A percentile compares a stretch with the other conserved stretches of the same genome.
phyloP scores from a whole-genome alignment of 2,329 filamentous ascomycete genomes.

The Calonectria ilicicola region DNA sequence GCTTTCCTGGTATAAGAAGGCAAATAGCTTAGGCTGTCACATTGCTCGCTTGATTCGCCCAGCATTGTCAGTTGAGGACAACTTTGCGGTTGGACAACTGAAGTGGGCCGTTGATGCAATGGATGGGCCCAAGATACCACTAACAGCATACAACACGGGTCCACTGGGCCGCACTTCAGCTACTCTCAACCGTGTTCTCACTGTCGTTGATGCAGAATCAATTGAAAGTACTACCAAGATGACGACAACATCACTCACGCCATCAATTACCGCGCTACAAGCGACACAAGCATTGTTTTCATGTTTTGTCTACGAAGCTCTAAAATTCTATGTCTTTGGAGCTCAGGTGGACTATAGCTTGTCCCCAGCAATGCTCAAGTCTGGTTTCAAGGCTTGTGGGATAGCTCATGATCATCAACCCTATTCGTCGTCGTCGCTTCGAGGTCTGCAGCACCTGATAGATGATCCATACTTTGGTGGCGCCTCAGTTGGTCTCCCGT shows the following conservation, averaged over 20 bases:
- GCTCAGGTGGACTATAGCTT: slow-evolving; percentile 78
- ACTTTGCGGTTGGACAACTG: slow-evolving; percentile 69
- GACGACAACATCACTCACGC: background rate
- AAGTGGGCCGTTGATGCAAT: slow-evolving; percentile 60
- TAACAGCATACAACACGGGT: slow-evolving; percentile 76
- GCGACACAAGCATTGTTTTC: slow-evolving; percentile 75
- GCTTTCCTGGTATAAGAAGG: slow-evolving; percentile 68
- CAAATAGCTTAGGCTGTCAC: slow-evolving; percentile 68
- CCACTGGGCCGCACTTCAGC: slow-evolving; percentile 71
- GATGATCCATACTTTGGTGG: slow-evolving; percentile 77
- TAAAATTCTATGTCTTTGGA: slow-evolving; percentile 81
- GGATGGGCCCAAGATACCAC: slow-evolving; percentile 55
- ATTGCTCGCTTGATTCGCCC: slow-evolving; percentile 71
- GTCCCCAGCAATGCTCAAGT: slow-evolving; percentile 82
- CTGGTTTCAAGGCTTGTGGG: slow-evolving; percentile 74
- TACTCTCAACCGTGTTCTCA: slow-evolving; percentile 74
- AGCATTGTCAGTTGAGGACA: slow-evolving; percentile 68
- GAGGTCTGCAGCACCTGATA: slow-evolving; percentile 71
- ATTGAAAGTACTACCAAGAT: slow-evolving; percentile 23
- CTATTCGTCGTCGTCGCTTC: slow-evolving; percentile 71
- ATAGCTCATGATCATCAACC: slow-evolving; percentile 76
- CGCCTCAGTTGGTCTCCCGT: slow-evolving; percentile 78
- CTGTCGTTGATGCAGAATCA: slow-evolving; percentile 64
- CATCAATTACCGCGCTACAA: slow-evolving; percentile 67
- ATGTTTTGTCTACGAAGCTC: slow-evolving; percentile 74